These are phyloP conservation scores for Baudoinia panamericana DNA, from an alignment of 495 filamentous ascomycete species.

Conservation along the genomic window DNA sequence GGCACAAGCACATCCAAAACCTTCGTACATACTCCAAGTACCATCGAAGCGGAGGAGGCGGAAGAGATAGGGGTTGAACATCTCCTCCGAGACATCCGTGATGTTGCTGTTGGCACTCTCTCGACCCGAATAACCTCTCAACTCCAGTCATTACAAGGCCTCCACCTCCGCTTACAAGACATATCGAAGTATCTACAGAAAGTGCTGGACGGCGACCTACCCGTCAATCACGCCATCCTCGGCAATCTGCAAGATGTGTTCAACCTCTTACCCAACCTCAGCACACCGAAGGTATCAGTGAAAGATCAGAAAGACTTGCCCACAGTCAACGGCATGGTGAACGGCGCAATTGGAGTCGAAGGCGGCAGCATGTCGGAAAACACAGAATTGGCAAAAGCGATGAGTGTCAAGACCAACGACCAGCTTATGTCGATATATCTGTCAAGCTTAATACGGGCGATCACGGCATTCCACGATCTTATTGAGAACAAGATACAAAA, in stretches of 20 bases:
- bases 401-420: slow-evolving; percentile 99
- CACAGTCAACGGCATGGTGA: slow-evolving; percentile 23
- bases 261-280: slow-evolving; percentile 93
- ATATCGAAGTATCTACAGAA: slow-evolving; percentile 93
- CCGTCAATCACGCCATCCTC: slow-evolving; percentile 92
- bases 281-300: slow-evolving; percentile 55
- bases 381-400: slow-evolving; percentile 77
- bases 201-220: slow-evolving; percentile 79
- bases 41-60: slow-evolving; percentile 97
- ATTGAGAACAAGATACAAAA: slow-evolving; percentile 99
- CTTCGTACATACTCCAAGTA: slow-evolving; percentile 97
- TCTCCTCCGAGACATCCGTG: slow-evolving; percentile 90
- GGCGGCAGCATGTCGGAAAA: slow-evolving; percentile 48
- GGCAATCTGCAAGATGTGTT: slow-evolving; percentile 98
- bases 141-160: slow-evolving; percentile 89
- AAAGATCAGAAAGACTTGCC: slow-evolving; percentile 33
- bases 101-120: slow-evolving; percentile 96
- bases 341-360: slow-evolving; percentile 31
- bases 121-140: slow-evolving; percentile 96
- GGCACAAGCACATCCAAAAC: slow-evolving; percentile 94
- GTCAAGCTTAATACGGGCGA: slow-evolving; percentile 88
- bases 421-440: slow-evolving; percentile 97
- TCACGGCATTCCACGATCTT: slow-evolving; percentile 96
- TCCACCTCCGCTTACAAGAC: slow-evolving; percentile 89
- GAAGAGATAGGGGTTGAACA: slow-evolving; percentile 99